A percentile compares a stretch with the other conserved stretches of the same genome.
phyloP scores from a whole-genome alignment of 2,329 filamentous ascomycete genomes.

The Gnomoniopsis sp. region DNA sequence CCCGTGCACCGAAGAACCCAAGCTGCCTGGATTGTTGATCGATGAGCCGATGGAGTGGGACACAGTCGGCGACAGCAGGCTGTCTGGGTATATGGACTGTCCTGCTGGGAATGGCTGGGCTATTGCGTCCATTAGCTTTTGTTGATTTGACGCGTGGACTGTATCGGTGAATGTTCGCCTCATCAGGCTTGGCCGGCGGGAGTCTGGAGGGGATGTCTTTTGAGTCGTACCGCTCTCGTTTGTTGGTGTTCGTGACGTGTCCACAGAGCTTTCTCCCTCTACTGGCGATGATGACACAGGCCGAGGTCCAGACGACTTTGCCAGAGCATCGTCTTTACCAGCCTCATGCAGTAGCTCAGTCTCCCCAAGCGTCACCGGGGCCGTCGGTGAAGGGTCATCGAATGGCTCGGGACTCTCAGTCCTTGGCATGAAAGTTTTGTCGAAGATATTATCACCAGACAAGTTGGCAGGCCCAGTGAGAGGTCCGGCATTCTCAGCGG shows the following conservation, averaged over 20 bases:
- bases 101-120: constrained; percentile 71
- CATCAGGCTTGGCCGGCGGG: constrained; percentile 58
- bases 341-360: constrained; percentile 6
- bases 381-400: constrained; percentile 31
- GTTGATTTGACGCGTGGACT: constrained; percentile 69
- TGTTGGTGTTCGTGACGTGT: constrained; percentile 51
- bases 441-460: constrained; percentile 77
- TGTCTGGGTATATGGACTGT: constrained; percentile 36
- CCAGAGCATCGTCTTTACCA: not conserved
- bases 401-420: constrained; percentile 48
- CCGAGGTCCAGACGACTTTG: not conserved
- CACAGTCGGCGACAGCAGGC: constrained; percentile 40
- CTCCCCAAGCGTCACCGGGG: constrained; percentile 20
- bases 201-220: constrained; percentile 51
- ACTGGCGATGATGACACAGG: not conserved
- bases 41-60: constrained; percentile 38
- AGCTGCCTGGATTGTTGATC: constrained; percentile 40
- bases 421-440: constrained; percentile 68
- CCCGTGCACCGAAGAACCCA: constrained; percentile 67
- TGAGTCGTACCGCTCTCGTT: constrained; percentile 53
- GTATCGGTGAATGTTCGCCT: constrained; percentile 89
- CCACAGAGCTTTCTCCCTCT: constrained; percentile 38
- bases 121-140: constrained; percentile 80
- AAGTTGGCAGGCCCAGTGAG: constrained; percentile 76
- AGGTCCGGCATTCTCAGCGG: constrained; percentile 60